Percentiles rank a stretch among this genome's conserved stretches.
Evolutionary conservation across 1,284 basidiomycete species (phyloP).

Genomic region (Rhodotorula sp.): DNA sequence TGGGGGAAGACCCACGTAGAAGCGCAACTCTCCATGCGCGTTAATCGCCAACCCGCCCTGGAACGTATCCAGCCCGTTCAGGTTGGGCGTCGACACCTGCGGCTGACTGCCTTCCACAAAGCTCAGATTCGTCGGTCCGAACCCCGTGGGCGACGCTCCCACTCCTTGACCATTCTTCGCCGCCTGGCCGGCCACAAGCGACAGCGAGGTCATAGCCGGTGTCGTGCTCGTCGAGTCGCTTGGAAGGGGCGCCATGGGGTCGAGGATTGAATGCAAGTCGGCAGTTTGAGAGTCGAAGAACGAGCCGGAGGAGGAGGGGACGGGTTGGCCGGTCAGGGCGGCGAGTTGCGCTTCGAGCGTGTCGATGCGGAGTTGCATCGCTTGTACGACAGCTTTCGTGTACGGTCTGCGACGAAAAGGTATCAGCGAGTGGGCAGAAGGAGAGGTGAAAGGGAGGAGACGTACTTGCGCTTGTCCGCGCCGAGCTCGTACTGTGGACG

Average conservation of each 20-base stretch:
- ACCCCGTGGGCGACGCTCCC: background rate
- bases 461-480: conserved; percentile 24
- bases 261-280: background rate
- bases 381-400: conserved; percentile 36
- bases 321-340: conserved; percentile 7
- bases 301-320: background rate
- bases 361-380: conserved; percentile 38
- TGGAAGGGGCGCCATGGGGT: background rate
- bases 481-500: conserved; percentile 20
- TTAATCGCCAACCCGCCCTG: conserved; percentile 37
- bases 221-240: conserved; percentile 1
- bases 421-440: background rate
- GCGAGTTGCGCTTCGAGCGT: conserved; percentile 36
- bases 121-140: conserved; percentile 4
- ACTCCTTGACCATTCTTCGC: background rate
- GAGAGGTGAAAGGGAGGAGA: background rate
- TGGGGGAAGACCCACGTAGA: conserved; percentile 19
- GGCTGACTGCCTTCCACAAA: conserved; percentile 9
- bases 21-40: conserved; percentile 37
- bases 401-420: conserved; percentile 17
- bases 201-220: background rate
- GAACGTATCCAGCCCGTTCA: conserved; percentile 26
- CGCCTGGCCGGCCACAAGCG: background rate
- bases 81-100: conserved; percentile 1
- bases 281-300: background rate